phyloP scores from a whole-genome alignment of 1,284 basidiomycete genomes.

The Prillingera fragicola region DNA sequence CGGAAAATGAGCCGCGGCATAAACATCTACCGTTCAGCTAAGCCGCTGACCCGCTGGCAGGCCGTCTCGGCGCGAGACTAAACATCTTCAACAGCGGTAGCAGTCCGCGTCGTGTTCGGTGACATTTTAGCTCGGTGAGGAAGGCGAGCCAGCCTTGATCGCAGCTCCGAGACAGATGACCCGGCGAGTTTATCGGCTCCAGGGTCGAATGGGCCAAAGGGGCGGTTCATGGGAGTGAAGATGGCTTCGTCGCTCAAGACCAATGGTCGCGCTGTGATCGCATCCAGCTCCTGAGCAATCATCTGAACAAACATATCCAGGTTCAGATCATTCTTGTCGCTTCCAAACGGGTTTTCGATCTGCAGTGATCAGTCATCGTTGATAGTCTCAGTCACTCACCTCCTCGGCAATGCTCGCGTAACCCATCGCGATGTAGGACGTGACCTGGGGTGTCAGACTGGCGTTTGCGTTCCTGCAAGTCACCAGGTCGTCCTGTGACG shows the following conservation, averaged over 20 bases:
- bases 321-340: conserved; percentile 42
- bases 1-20: too few species aligned
- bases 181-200: conserved; percentile 3
- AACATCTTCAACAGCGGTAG: too few species aligned
- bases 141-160: conserved; percentile 8
- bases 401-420: conserved; percentile 40
- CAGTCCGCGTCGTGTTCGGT: too few species aligned
- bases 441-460: conserved; percentile 15
- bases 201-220: conserved; percentile 14
- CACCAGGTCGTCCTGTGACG: conserved; percentile 7
- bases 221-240: conserved; percentile 25
- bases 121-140: too few species aligned
- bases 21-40: too few species aligned
- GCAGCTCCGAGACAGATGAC: conserved; percentile 2
- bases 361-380: too few species aligned
- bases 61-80: too few species aligned
- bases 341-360: conserved; percentile 47
- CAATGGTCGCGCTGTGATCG: conserved; percentile 38
- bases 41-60: too few species aligned
- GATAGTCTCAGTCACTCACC: too few species aligned
- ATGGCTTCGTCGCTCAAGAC: conserved; percentile 34
- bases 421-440: conserved; percentile 46
- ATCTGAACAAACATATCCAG: conserved; percentile 44
- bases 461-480: background rate
- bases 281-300: conserved; percentile 43